Conservation (phyloP, 2,329 filamentous ascomycete genomes). For the Colletotrichum gloeosporioides region DNA sequence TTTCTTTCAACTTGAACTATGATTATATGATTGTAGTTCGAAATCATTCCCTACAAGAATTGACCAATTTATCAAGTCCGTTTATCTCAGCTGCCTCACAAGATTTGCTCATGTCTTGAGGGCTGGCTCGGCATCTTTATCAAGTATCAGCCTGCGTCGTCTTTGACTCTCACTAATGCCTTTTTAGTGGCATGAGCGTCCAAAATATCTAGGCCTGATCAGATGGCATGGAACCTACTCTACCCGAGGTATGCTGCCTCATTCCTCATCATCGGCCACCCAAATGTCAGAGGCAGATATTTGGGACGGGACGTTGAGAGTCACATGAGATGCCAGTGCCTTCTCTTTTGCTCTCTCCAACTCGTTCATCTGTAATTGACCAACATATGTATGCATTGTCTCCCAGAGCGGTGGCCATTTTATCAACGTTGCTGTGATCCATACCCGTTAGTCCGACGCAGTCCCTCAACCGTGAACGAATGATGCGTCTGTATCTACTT, state of each 20-base stretch:
- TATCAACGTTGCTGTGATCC: background rate
- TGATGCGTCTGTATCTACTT: background rate
- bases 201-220: background rate
- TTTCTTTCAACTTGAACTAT: background rate
- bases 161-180: background rate
- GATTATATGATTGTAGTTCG: too few relatives aligned
- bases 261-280: background rate
- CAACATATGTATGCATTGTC: background rate
- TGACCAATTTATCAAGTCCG: background rate
- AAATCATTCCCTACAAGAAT: background rate
- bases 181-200: background rate
- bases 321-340: background rate
- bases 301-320: background rate
- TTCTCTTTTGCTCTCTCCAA: background rate
- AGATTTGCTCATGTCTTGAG: background rate
- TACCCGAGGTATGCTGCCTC: background rate
- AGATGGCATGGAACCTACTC: background rate
- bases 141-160: background rate
- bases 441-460: background rate
- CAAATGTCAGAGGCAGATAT: background rate
- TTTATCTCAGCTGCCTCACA: background rate
- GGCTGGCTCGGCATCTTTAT: background rate
- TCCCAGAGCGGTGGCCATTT: background rate
- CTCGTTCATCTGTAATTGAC: background rate
- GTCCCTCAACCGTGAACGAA: background rate